Base-by-base conservation (phyloP, 768 basidiomycete genomes). In the Boletus vermiculosoides region DNA sequence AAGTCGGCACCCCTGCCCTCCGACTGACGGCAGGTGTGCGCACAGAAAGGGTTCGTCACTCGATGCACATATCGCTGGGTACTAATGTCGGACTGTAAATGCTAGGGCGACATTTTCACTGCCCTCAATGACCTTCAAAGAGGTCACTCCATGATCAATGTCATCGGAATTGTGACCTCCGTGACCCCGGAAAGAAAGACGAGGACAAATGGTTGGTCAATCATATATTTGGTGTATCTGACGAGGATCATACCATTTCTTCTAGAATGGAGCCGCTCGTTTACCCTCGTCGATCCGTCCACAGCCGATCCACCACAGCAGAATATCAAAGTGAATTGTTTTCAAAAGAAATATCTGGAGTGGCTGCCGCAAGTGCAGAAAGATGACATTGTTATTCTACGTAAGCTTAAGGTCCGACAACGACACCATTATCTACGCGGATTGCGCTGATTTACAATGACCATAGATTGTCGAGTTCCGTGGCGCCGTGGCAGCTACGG, bases 231-330 rank as follows among this genome's bases (percentile, higher is more conserved):
- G 41, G 20, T 39, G 44, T 31, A 20, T 40, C 49, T 40, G 13
- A 36, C 30, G 25, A 40, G 31, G 45, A 34, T 41, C 10, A 42
- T 23, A 36, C 28, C 3, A n/a, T 50, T 34, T 45, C 18, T 51
- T 55, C 16, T 55, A 88, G 86, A 85, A 36, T 80, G 73, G 75
- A 63, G 54, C 60, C 67, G 76, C 42, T 77, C 69, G 34, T 55
- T 88, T 18, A 67, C 67, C 11, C 65, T 88, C 16, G 75, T 80
- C 9, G 87, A 88, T 61, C 79, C 81, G 4, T 82, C 82, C 28
- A 68, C 69, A n/a, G 60, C 66, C 30, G 61, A 68, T n/a, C 69
- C 28, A 10, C 48, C 64, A 6, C 52, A 42, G 30, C 56, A 45
- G 6, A 68, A 67, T n/a, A 58, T 78, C 46, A 72, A 50, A 57